Evolutionary conservation across 805 yeast genomes (phyloP).

Genomic region (Spencermartinsiella europaea): DNA sequence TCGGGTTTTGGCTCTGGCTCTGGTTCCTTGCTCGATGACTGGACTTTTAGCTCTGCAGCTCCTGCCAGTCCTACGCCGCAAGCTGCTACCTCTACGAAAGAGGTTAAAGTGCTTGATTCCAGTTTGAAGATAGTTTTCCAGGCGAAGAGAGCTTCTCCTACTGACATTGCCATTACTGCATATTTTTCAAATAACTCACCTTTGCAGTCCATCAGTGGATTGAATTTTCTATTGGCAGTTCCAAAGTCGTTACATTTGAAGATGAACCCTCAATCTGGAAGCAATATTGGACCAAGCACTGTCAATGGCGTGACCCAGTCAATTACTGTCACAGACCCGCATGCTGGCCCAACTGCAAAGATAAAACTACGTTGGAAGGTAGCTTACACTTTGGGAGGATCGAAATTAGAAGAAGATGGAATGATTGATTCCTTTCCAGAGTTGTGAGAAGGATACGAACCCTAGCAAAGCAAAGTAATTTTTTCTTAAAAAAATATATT

Average conservation of each 20-base stretch:
- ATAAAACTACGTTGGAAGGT: constrained; percentile 75
- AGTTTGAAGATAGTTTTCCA: constrained; percentile 49
- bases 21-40: constrained; percentile 6
- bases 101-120: constrained; percentile 38
- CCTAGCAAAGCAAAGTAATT: background rate
- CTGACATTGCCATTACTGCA: constrained; percentile 41
- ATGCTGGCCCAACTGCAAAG: constrained; percentile 21
- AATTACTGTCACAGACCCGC: constrained; percentile 33
- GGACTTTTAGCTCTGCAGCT: constrained; percentile 13
- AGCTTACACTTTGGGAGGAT: constrained; percentile 48
- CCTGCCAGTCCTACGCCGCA: background rate
- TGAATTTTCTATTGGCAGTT: constrained; percentile 64
- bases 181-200: constrained; percentile 45
- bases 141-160: constrained; percentile 34
- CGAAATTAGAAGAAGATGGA: constrained; percentile 51
- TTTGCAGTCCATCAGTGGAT: constrained; percentile 39
- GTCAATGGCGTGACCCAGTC: constrained; percentile 51
- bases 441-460: constrained; percentile 7
- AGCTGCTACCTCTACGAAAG: constrained; percentile 8
- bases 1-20: constrained; percentile 6
- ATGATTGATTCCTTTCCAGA: constrained; percentile 33
- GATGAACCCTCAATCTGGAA: constrained; percentile 59
- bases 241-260: constrained; percentile 57
- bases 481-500: constrained; percentile 1
- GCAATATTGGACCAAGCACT: constrained; percentile 43